Percentiles rank a stretch among this genome's conserved stretches.
phyloP scores from a whole-genome alignment of 176 grass and related monocot genomes.

The Eleusine indica region DNA sequence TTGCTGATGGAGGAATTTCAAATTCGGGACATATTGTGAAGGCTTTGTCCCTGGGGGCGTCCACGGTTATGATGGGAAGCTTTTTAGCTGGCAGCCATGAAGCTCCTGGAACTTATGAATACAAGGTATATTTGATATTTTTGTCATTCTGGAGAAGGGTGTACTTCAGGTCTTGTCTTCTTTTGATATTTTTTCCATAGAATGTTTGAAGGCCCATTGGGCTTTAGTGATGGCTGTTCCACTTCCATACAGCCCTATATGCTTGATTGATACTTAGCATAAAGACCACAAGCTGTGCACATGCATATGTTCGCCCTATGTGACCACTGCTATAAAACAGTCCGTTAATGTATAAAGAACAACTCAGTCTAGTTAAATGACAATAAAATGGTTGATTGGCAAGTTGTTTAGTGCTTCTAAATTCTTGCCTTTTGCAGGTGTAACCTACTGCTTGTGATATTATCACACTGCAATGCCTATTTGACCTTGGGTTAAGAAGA shows the following conservation, averaged over 20 bases:
- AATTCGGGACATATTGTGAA: constrained; percentile 97
- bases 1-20: constrained; percentile 97
- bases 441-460: neutral
- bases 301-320: constrained; percentile 29
- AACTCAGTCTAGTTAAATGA: constrained; percentile 21
- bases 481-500: too few species aligned
- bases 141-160: neutral
- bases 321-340: constrained; percentile 3
- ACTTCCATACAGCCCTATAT: neutral
- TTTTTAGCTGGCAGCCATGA: constrained; percentile 94
- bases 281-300: constrained; percentile 8
- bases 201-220: neutral
- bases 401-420: neutral
- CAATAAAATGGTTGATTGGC: neutral
- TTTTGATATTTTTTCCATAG: neutral
- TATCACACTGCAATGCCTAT: neutral
- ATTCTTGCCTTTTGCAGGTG: neutral
- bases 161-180: neutral
- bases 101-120: constrained; percentile 80
- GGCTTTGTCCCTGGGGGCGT: constrained; percentile 77
- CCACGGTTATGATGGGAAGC: constrained; percentile 97
- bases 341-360: constrained; percentile 3
- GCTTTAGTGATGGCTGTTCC: neutral
- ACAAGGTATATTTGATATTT: constrained; percentile 54
- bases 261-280: neutral